Base-by-base conservation (phyloP, 31 red algal genomes). In the Asparagopsis taxiformis region DNA sequence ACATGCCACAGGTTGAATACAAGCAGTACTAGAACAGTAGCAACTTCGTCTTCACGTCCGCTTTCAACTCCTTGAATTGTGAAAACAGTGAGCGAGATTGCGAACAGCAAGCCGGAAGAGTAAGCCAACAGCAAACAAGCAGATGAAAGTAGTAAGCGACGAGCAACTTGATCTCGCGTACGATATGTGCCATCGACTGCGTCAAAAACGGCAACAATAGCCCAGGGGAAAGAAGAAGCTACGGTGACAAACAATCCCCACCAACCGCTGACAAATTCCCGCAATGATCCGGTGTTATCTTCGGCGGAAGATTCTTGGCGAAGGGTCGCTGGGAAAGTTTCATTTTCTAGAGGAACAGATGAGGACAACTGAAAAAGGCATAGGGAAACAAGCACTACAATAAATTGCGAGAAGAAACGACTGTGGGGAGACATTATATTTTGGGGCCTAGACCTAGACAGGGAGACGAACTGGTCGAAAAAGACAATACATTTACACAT, bases 1-100 rank as follows among this genome's bases (percentile, higher is more conserved):
- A 84, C 36, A 34, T 73, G 67, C 79, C 79, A 84, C 56, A 84
- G 32, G 68, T 84, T 72, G 37, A 84, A 71, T 29, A 67, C 19
- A 19, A 67, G 31, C 15, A 48, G 34, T 48, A 67, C 62, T 19
- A 67, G 28, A 9, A 67, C 62, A 8, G 62, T 67, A 9, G 62
- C 62, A 23, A 37, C 31, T 23, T 67, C 62, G 25, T 67, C 62
- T 17, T 48, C 13, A 19, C 62, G 62, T 8, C 62, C 62, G 16
- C 11, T 8, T 17, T 59, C 55, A 22, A 22, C 24, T 8, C 22
- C 55, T 8, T 23, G 11, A 6, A 48, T 7, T 8, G 25, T 37
- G n/a, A 22, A 17, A 9, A 48, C 62, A n/a, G 13, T 19, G n/a
- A 67, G 38, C 9, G 19, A 10, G 16, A 43, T 23, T 9, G 38